Conservation (phyloP, 352 stramenopile genomes). For the Phytopythium montanum region DNA sequence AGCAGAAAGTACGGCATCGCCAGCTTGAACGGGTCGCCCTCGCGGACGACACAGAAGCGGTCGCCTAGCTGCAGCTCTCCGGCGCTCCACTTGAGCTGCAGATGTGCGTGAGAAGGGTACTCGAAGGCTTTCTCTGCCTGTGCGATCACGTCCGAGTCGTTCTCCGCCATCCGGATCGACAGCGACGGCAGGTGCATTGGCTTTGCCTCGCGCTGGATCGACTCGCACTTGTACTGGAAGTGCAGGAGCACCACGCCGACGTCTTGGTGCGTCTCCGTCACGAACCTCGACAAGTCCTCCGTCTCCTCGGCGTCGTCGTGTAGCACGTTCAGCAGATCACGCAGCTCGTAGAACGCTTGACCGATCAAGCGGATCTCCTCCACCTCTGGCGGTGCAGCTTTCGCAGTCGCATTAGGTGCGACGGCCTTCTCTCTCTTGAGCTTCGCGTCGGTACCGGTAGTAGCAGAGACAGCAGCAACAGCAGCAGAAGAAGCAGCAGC, state of each 20-base stretch:
- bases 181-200: conserved; percentile 10
- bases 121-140: conserved; percentile 20
- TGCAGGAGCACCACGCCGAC: conserved; percentile 33
- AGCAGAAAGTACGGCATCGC: conserved; percentile 40
- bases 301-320: conserved; percentile 40
- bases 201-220: conserved; percentile 21
- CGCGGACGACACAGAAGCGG: conserved; percentile 38
- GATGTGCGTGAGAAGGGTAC: conserved; percentile 34
- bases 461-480: not conserved
- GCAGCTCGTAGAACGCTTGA: conserved; percentile 39
- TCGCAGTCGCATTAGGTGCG: not conserved
- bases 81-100: conserved; percentile 39
- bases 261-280: conserved; percentile 29
- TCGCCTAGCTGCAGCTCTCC: conserved; percentile 21
- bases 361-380: conserved; percentile 32
- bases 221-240: conserved; percentile 48
- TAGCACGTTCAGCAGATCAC: conserved; percentile 35
- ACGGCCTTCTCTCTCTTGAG: not conserved
- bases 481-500: not conserved
- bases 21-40: conserved; percentile 35
- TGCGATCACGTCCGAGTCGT: conserved; percentile 18
- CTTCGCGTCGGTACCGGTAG: not conserved
- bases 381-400: not conserved
- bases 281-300: conserved; percentile 35
- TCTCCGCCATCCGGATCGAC: conserved; percentile 28